These are phyloP conservation scores for Pestalotiopsis sp. DNA, from an alignment of 2,329 filamentous ascomycete genomes.

Conservation along the genomic window DNA sequence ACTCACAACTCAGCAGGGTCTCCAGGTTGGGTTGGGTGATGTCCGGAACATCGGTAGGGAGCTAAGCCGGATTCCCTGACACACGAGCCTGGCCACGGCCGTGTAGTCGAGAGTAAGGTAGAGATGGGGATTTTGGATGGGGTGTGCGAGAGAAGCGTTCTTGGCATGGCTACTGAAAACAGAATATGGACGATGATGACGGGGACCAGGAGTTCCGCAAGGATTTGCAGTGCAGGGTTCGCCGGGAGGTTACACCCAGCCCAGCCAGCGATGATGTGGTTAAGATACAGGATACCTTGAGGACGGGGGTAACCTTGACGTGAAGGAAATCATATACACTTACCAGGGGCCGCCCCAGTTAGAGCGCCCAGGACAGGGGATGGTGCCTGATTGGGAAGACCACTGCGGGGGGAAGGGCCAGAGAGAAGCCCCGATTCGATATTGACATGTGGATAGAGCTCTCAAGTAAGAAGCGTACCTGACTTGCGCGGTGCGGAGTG, in stretches of 20 bases:
- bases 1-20: slow-evolving; percentile 41
- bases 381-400: slow-evolving; percentile 32
- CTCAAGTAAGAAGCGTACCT: slow-evolving; percentile 13
- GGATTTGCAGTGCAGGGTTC: slow-evolving; percentile 38
- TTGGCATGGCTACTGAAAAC: slow-evolving; percentile 38
- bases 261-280: slow-evolving; percentile 40
- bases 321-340: slow-evolving; percentile 30
- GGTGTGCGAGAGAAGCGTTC: slow-evolving; percentile 37
- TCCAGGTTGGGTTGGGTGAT: slow-evolving; percentile 41
- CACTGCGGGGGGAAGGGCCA: slow-evolving; percentile 28
- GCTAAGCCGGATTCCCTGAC: slow-evolving; percentile 52
- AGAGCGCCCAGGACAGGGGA: slow-evolving; percentile 27
- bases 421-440: slow-evolving; percentile 33
- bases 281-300: slow-evolving; percentile 29
- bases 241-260: slow-evolving; percentile 41
- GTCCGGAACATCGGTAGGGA: slow-evolving; percentile 53
- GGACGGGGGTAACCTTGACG: slow-evolving; percentile 26
- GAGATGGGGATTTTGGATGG: slow-evolving; percentile 15
- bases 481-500: slow-evolving; percentile 2
- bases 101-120: slow-evolving; percentile 27
- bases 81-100: slow-evolving; percentile 40
- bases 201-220: slow-evolving; percentile 33
- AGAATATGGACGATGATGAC: slow-evolving; percentile 28
- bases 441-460: slow-evolving; percentile 26
- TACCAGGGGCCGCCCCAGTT: slow-evolving; percentile 33